phyloP scores from a whole-genome alignment of 345 rosid genomes.

The Kandelia obovata region DNA sequence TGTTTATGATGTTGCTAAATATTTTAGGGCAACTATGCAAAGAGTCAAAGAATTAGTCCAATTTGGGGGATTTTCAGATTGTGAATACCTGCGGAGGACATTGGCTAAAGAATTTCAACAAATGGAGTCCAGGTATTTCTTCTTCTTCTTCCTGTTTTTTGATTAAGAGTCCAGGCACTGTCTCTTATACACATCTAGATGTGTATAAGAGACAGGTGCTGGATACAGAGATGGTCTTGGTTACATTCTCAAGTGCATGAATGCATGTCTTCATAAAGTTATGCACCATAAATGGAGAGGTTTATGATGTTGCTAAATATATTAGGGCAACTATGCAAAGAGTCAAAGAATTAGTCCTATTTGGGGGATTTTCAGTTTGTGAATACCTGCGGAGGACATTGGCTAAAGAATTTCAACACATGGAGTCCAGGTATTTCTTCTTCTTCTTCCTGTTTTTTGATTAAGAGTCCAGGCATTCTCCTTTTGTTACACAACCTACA shows the following conservation, averaged over 20 bases:
- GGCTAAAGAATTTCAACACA: conserved; percentile 67
- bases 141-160: conserved; percentile 2
- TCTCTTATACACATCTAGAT: too few relatives aligned
- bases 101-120: conserved; percentile 72
- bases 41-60: conserved; percentile 55
- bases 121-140: conserved; percentile 62
- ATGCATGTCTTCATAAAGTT: too few relatives aligned
- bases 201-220: too few relatives aligned
- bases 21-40: conserved; percentile 60
- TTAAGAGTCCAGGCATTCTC: too few relatives aligned
- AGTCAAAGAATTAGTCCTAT: conserved; percentile 49
- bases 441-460: conserved; percentile 8
- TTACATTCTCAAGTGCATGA: too few relatives aligned
- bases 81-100: conserved; percentile 44
- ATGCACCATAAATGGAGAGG: not conserved
- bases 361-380: conserved; percentile 32
- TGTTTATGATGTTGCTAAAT: conserved; percentile 2
- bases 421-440: conserved; percentile 61
- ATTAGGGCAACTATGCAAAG: conserved; percentile 68
- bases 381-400: conserved; percentile 49
- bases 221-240: too few relatives aligned
- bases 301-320: conserved; percentile 5
- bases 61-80: conserved; percentile 34
- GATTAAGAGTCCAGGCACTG: too few relatives aligned
- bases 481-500: not conserved